These are phyloP conservation scores for Aspergillus neoniger DNA, from an alignment of 2,329 filamentous ascomycete genomes.

Conservation along the genomic window DNA sequence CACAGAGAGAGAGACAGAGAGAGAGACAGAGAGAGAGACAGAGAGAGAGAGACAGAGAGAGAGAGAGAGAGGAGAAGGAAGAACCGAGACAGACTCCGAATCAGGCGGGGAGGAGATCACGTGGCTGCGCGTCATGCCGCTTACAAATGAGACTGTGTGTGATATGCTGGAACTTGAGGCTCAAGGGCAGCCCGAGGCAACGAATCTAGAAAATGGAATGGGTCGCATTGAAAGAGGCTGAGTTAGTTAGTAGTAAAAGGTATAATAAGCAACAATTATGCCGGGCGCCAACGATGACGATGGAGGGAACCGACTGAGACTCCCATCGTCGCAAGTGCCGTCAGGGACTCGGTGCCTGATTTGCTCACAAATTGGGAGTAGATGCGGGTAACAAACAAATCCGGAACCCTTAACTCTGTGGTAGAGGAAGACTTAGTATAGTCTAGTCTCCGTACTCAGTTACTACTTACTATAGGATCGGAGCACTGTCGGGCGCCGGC, in stretches of 20 bases:
- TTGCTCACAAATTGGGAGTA: neutral
- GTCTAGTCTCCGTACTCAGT: too few relatives aligned
- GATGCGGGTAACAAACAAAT: neutral
- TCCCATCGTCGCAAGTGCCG: neutral
- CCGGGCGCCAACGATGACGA: neutral
- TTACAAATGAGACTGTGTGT: too few relatives aligned
- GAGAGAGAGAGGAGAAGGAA: neutral
- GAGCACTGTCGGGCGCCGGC: constrained; percentile 1
- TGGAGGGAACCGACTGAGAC: neutral
- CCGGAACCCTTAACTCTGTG: neutral
- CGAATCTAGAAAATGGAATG: neutral
- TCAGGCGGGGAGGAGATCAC: neutral
- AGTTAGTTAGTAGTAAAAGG: too few relatives aligned
- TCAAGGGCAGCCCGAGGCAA: neutral
- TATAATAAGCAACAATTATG: too few relatives aligned
- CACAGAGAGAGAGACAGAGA: too few relatives aligned
- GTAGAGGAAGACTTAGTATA: too few relatives aligned
- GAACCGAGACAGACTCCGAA: neutral
- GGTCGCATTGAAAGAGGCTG: neutral
- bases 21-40: too few relatives aligned
- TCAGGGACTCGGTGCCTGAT: neutral
- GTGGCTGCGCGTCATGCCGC: neutral
- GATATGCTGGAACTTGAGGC: too few relatives aligned
- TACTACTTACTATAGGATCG: neutral
- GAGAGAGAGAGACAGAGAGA: neutral